These are phyloP conservation scores for Scolecobasidium constrictum DNA, from an alignment of 2,329 filamentous ascomycete genomes.

Conservation along the genomic window DNA sequence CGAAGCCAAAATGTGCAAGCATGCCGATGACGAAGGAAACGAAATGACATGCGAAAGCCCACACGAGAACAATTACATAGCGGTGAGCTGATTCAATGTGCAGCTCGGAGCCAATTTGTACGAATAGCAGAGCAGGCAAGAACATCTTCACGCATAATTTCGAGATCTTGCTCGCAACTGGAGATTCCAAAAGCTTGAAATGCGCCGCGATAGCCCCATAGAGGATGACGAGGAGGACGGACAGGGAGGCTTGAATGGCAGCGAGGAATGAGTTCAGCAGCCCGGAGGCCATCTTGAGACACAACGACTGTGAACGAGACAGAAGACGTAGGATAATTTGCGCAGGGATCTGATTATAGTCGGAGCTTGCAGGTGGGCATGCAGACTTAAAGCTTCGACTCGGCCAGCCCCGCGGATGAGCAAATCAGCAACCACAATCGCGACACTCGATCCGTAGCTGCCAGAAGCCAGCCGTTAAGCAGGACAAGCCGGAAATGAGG, in stretches of 20 bases:
- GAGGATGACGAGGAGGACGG: conserved; percentile 42
- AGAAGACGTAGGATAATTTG: no score
- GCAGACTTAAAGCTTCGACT: not conserved
- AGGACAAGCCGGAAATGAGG: no score
- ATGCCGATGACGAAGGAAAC: conserved; percentile 38
- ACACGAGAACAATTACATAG: conserved; percentile 38
- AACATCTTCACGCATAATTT: conserved; percentile 42
- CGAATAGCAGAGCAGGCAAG: conserved; percentile 41
- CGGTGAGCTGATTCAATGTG: conserved; percentile 34
- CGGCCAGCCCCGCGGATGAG: not conserved
- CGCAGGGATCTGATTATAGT: no score
- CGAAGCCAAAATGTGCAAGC: conserved; percentile 32
- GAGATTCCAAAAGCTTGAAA: conserved; percentile 36
- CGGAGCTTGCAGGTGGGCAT: no score
- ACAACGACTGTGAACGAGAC: not conserved
- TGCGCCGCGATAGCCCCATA: conserved; percentile 42
- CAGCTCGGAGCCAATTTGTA: conserved; percentile 42
- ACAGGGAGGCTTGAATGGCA: conserved; percentile 43
- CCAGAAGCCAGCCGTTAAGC: no score
- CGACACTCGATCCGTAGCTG: no score
- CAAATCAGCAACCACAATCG: not conserved
- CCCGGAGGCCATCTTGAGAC: conserved; percentile 12
- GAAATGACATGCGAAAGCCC: conserved; percentile 40
- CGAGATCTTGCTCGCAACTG: conserved; percentile 41
- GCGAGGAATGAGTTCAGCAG: conserved; percentile 36